Conservation (phyloP, 352 stramenopile species). For the Thalassiosira livingstoniorum region DNA sequence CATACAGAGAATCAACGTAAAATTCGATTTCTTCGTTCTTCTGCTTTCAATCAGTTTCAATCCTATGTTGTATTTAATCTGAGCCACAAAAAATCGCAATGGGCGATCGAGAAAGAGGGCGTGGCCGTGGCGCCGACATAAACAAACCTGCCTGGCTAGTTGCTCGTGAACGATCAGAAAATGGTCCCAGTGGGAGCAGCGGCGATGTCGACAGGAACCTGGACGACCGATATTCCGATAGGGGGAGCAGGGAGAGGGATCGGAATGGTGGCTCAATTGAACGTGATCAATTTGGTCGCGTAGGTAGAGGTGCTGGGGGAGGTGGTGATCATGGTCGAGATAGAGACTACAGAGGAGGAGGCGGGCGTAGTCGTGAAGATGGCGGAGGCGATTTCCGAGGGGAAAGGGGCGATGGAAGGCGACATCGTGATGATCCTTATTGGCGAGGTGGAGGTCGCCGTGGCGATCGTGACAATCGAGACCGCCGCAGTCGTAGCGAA, state of each 20-base stretch:
- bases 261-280: neutral
- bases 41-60: too few relatives aligned
- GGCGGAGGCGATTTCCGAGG: slow-evolving; percentile 4
- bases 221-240: neutral
- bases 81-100: too few relatives aligned
- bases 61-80: too few relatives aligned
- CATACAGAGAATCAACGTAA: too few relatives aligned
- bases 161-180: neutral
- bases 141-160: slow-evolving; percentile 80
- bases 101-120: neutral
- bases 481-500: neutral
- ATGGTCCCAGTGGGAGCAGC: slow-evolving; percentile 1
- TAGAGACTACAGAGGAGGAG: neutral
- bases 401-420: slow-evolving; percentile 12
- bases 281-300: slow-evolving; percentile 17
- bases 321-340: neutral
- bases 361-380: neutral
- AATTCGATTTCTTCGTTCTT: too few relatives aligned
- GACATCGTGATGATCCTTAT: slow-evolving; percentile 8
- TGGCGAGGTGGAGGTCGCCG: slow-evolving; percentile 11
- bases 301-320: slow-evolving; percentile 5
- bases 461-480: slow-evolving; percentile 2
- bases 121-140: slow-evolving; percentile 65
- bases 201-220: too few relatives aligned
- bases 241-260: slow-evolving; percentile 1